Base-by-base conservation (phyloP, 2,329 filamentous ascomycete genomes). In the Cadophora luteo-olivacea region DNA sequence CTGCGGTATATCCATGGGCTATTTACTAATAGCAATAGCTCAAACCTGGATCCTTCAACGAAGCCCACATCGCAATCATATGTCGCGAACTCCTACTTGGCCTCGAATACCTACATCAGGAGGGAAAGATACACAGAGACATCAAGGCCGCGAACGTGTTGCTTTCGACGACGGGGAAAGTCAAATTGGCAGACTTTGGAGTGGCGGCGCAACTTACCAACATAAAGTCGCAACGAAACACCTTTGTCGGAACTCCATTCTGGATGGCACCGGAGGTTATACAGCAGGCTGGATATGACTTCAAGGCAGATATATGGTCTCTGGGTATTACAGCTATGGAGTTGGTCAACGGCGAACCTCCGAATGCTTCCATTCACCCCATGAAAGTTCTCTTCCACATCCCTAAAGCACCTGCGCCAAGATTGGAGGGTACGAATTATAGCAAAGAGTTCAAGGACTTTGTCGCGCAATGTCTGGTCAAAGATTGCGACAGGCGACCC, bases 241-340 rank as follows among this genome's bases (percentile, higher is more conserved):
- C 96, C 0, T 98, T 99, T 77, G 96, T 99, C 24, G 96, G 96
- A 24, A 98, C 95, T 0, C 96, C 96, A 0, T 97, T 97, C 78
- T 97, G 94, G 94, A 97, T 97, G 94, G 94, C 94, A 0, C 94
- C 94, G 1, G 94, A 97, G 78, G 94, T 97, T 45, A 97, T 97
- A 73, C 91, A 97, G 79, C 93, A 97, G 80, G 89, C 92, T 72
- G 88, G 88, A 52, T 90, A 91, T 73, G 93, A 95, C 79, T 96
- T 93, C 82, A 96, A 96, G 80, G 94, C 94, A 6, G 94, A 97
- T 77, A 94, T 97, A 68, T 97, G 94, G 94, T 97, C 93, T 0
- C 81, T 97, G 55, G 94, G 94, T 8, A 97, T 97, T 75, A 97
- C 93, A 0, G 94, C 94, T 14, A 93, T 97, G 80, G 94, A 97